A percentile compares a stretch with the other conserved stretches of the same genome.
phyloP scores from a whole-genome alignment of 352 stramenopile genomes.

The Phytophthora multivora region DNA sequence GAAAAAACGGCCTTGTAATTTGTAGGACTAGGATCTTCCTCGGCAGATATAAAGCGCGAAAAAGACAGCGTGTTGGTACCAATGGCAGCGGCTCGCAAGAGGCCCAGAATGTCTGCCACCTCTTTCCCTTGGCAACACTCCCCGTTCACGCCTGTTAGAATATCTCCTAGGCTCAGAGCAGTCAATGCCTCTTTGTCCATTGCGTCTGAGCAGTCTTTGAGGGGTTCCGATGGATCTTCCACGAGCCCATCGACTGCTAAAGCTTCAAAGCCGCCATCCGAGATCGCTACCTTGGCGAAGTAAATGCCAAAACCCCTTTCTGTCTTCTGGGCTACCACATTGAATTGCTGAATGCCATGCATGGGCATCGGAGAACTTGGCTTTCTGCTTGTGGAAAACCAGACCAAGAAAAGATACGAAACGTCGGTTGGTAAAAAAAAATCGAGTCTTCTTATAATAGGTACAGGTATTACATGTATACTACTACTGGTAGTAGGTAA shows the following conservation, averaged over 20 bases:
- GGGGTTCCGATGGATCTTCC: neutral
- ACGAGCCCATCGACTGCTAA: constrained; percentile 51
- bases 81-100: constrained; percentile 34
- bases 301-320: constrained; percentile 49
- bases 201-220: neutral
- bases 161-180: constrained; percentile 42
- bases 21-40: neutral
- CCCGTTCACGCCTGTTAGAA: constrained; percentile 42
- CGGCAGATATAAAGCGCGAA: constrained; percentile 6
- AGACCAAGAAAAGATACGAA: too few relatives aligned
- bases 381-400: too few relatives aligned
- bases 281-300: constrained; percentile 33
- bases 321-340: constrained; percentile 26
- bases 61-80: constrained; percentile 46
- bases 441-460: too few relatives aligned
- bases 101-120: constrained; percentile 25
- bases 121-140: constrained; percentile 30
- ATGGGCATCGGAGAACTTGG: too few relatives aligned
- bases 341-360: too few relatives aligned
- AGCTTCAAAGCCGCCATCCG: neutral
- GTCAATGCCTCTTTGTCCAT: constrained; percentile 1
- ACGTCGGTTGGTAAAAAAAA: too few relatives aligned
- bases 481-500: too few relatives aligned
- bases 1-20: neutral
- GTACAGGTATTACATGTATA: too few relatives aligned